These are phyloP conservation scores for Ramularia collo-cygni DNA, from an alignment of 2,329 filamentous ascomycete genomes.

Conservation along the genomic window DNA sequence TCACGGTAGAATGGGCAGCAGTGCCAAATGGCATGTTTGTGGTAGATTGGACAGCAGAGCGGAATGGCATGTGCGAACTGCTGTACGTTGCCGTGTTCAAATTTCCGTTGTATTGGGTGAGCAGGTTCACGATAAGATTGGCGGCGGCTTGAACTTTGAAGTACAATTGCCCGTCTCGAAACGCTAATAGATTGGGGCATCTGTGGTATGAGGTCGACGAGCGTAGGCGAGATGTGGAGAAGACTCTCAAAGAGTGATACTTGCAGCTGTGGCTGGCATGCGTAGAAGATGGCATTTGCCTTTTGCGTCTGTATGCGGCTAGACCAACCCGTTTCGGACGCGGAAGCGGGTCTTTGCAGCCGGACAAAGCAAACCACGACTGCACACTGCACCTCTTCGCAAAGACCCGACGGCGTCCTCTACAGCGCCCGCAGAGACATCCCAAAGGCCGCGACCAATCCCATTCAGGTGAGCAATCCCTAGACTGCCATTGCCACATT, in stretches of 20 bases:
- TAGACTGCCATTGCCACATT: neutral
- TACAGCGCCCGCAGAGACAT: constrained; percentile 5
- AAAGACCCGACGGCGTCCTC: constrained; percentile 7
- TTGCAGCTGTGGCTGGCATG: no score
- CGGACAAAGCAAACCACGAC: neutral
- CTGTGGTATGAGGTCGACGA: no score
- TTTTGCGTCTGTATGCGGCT: no score
- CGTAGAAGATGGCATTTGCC: no score
- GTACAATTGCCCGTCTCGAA: no score
- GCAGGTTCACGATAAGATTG: constrained; percentile 5
- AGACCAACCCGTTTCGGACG: neutral
- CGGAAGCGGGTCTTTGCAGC: no score
- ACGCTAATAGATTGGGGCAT: no score
- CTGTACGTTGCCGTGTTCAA: constrained; percentile 13
- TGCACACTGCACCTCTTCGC: constrained; percentile 6
- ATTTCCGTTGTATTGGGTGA: constrained; percentile 3
- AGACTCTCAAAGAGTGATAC: no score
- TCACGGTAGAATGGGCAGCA: constrained; percentile 8
- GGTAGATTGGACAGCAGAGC: constrained; percentile 8
- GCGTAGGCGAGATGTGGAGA: no score
- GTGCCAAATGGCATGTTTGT: constrained; percentile 5
- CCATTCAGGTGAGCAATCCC: constrained; percentile 12
- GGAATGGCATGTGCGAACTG: constrained; percentile 14
- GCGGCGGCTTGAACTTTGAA: neutral
- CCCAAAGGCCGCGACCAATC: constrained; percentile 11